Base-by-base conservation (phyloP, 1,284 basidiomycete genomes). In the Melampsora americana region DNA sequence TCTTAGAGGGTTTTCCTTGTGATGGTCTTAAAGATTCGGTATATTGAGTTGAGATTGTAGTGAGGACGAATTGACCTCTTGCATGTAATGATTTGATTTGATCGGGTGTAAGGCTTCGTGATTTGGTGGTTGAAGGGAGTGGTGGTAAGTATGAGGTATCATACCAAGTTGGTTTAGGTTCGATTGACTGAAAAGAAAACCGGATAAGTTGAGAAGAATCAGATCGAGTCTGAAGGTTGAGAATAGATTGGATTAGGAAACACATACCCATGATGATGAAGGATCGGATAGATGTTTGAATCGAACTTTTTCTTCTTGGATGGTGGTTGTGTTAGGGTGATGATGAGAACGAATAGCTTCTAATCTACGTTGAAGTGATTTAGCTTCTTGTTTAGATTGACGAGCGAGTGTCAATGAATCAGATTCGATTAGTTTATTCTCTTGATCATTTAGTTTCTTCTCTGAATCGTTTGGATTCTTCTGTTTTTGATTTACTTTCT, bases 151-250 rank as follows among this genome's bases (percentile, higher is more conserved):
- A 61, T 14, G 30, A 42, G 11, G 42, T 35, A 32, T 75, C 73
- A 48, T 75, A 75, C 73, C 73, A 75, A 30, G 44, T 48, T 2
- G 73, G 66, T 35, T 75, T 64, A 12, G 73, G 23, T 62, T 59
- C 62, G 18, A 75, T 48, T 1, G 60, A 59, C 67, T 60, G 48
- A n/a, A 50, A 42, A 6, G n/a, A n/a, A 30, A 35, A 62, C 9
- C 0, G 9, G 9, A 32, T 20, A 62, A 9, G 11, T 18, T 18
- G 26, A n/a, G 6, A 18, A 62, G 5, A 12, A 18, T 62, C 12
- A 62, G 26, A 6, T 30, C 5, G 26, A 26, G 9, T 30, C 26
- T 18, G 26, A 62, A n/a, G 1, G 5, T 35, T 18, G 28, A 30
- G 12, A 23, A 20, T 16, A 30, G 59, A 30, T 61, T 30, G 26